Conservation (phyloP, 768 basidiomycete species). For the Boletus coccyginus region DNA sequence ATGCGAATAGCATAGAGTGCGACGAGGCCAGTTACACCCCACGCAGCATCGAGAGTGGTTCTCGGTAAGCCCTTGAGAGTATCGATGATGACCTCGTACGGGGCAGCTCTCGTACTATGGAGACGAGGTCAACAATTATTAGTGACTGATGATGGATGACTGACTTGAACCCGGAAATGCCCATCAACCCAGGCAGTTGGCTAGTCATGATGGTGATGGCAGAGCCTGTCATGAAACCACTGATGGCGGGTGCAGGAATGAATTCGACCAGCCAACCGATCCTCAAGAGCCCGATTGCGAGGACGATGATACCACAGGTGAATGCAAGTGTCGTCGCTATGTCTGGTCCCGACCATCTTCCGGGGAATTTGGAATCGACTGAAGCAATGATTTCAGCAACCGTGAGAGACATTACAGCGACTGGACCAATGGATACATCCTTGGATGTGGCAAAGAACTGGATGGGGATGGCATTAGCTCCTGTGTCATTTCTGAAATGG, state of each 20-base stretch:
- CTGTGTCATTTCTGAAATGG: not conserved
- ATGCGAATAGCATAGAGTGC: conserved; percentile 69
- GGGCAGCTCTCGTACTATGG: conserved; percentile 75
- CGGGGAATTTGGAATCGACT: conserved; percentile 53
- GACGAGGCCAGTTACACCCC: conserved; percentile 76
- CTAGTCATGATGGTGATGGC: conserved; percentile 87
- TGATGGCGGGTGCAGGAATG: conserved; percentile 82
- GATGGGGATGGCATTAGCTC: not conserved
- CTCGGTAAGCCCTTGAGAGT: conserved; percentile 78
- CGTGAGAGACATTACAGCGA: conserved; percentile 96
- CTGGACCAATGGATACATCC: conserved; percentile 99
- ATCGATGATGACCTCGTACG: conserved; percentile 90
- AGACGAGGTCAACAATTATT: not conserved
- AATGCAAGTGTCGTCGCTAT: conserved; percentile 87
- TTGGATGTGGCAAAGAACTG: conserved; percentile 96
- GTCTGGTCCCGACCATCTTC: conserved; percentile 59
- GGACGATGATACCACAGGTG: conserved; percentile 86
- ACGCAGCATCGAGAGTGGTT: conserved; percentile 81
- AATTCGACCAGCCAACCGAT: conserved; percentile 96
- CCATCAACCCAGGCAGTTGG: conserved; percentile 89
- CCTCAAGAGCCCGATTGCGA: conserved; percentile 84
- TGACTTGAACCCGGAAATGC: conserved; percentile 80
- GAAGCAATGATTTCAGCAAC: conserved; percentile 75
- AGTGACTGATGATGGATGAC: conserved; percentile 25
- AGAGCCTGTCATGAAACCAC: conserved; percentile 97